Conservation (phyloP, 352 stramenopile species). For the Pythium myriotylum region DNA sequence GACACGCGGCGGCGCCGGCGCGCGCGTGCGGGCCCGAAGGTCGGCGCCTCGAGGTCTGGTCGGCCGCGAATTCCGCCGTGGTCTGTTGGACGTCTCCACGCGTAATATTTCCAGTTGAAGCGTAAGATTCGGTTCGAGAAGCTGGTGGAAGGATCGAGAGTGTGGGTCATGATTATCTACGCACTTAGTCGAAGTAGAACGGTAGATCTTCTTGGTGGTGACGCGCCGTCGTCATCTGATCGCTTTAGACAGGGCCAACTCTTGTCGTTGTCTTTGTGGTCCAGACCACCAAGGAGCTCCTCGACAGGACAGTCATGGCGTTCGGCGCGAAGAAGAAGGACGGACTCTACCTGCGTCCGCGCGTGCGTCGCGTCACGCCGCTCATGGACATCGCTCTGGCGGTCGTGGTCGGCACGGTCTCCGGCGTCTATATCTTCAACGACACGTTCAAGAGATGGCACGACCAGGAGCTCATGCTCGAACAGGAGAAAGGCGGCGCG, state of each 20-base stretch:
- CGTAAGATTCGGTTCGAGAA: constrained; percentile 17
- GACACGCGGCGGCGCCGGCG: too few relatives aligned
- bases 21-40: too few relatives aligned
- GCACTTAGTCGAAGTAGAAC: background rate
- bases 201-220: constrained; percentile 1
- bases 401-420: constrained; percentile 52
- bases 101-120: constrained; percentile 1
- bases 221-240: constrained; percentile 13
- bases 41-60: too few relatives aligned
- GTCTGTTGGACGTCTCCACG: background rate
- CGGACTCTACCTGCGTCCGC: constrained; percentile 44
- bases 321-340: constrained; percentile 55
- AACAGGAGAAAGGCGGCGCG: constrained; percentile 11
- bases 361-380: constrained; percentile 52
- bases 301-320: constrained; percentile 25
- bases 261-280: background rate
- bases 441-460: constrained; percentile 63
- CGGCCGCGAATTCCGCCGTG: constrained; percentile 1
- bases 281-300: constrained; percentile 4
- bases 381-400: constrained; percentile 65
- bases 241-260: constrained; percentile 4
- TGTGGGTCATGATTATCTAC: constrained; percentile 7
- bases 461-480: constrained; percentile 30
- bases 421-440: constrained; percentile 79
- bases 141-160: constrained; percentile 5